phyloP scores from a whole-genome alignment of 2,329 filamentous ascomycete genomes.

The Fusarium pseudograminearum region DNA sequence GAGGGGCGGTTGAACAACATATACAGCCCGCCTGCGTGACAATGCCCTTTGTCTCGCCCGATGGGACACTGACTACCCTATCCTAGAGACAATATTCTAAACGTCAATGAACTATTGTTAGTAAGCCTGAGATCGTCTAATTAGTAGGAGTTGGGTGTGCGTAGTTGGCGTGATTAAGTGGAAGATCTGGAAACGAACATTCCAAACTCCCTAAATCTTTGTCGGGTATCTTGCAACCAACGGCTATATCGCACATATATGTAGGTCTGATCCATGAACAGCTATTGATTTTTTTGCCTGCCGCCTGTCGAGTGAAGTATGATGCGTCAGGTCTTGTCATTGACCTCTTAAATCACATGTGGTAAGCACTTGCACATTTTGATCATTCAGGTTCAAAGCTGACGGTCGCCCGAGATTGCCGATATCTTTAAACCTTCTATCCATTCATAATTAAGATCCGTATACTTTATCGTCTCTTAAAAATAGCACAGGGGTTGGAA shows the following conservation, averaged over 20 bases:
- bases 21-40: neutral
- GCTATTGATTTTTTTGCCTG: accelerated
- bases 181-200: neutral
- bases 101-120: too few species aligned
- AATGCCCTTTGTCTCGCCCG: neutral
- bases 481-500: neutral
- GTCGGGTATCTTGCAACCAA: neutral
- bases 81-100: too few species aligned
- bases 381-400: neutral
- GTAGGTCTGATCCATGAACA: neutral
- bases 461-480: neutral
- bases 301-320: neutral
- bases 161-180: neutral
- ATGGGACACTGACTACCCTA: too few species aligned
- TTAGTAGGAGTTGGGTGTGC: accelerated
- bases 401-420: neutral
- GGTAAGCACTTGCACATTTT: neutral
- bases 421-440: neutral
- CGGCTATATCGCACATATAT: neutral
- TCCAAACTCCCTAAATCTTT: neutral
- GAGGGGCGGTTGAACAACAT: neutral
- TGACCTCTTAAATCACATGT: neutral
- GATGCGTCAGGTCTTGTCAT: neutral
- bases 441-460: accelerated
- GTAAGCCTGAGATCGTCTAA: too few species aligned